Base-by-base conservation (phyloP, 106 monocot species). In the Agapanthus africanus region DNA sequence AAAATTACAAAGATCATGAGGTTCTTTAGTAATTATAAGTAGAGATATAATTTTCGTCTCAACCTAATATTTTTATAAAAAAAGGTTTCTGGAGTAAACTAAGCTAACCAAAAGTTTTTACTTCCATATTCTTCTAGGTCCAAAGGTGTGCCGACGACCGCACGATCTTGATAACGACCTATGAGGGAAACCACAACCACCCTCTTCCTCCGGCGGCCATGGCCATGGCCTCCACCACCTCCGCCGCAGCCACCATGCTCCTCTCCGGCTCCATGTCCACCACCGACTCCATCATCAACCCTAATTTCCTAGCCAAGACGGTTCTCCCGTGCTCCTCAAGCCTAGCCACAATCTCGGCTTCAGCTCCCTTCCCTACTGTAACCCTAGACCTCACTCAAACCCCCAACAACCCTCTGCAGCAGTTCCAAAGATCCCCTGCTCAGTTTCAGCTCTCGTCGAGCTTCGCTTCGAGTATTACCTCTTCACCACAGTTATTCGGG, bases 171-270 rank as follows among this genome's bases (percentile, higher is more conserved):
- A 57, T 88, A 26, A 92, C 91, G 15, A 92, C 91, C 39, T 92
- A 92, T 37, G 88, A 88, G 54, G 87, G 91, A 18, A 85, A 64
- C 80, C 91, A 92, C 76, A 91, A 86, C 77, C 91, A 91, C 39
- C 91, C 86, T 0, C 79, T 91, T 1, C 91, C 91, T 5, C 86
- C 83, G 68, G 84, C 91, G 16, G 91, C 91, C 30, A 82, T 87
- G 86, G 79, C 86, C 27, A 87, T 91, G 79, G 84, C 73, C 27
- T 54, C 46, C 37, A 80, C 84, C 28, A 84, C 84, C 9, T 72
- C 73, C 4, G 79, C 76, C 7, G 84, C 84, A 0, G 80, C 80
- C 9, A 33, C 79, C 38, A 80, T 84, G 84, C 76, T 84, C 65
- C 76, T 84, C 40, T 80, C 84, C 14, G 76, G 68, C 31, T 69